Percentiles rank a stretch among this genome's conserved stretches.
Evolutionary conservation across 176 grass and related monocot genomes (phyloP).

Genomic region (Bolboschoenus planiculmis): DNA sequence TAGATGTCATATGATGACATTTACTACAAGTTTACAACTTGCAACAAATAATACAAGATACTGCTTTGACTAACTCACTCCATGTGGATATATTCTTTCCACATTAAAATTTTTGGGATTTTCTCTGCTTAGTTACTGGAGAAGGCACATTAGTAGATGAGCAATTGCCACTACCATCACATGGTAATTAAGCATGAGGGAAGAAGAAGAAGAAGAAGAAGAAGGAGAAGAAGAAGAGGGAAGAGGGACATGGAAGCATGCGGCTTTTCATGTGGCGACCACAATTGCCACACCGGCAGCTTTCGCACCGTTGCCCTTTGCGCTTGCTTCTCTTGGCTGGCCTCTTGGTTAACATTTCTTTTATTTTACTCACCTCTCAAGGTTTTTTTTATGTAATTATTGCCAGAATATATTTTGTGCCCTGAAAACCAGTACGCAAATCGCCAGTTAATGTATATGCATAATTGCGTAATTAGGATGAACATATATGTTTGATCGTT

Average conservation of each 20-base stretch:
- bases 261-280: slow-evolving; percentile 63
- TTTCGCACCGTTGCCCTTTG: slow-evolving; percentile 64
- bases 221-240: background rate
- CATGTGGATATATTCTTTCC: background rate
- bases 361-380: background rate
- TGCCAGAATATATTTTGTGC: background rate
- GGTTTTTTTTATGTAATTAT: background rate
- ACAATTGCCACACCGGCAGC: slow-evolving; percentile 82
- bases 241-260: slow-evolving; percentile 65
- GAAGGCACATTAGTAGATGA: background rate
- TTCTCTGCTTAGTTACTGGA: background rate
- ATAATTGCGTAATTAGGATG: too few species aligned
- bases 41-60: background rate
- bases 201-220: background rate
- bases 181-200: background rate
- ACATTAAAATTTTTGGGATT: background rate
- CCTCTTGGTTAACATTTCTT: slow-evolving; percentile 33
- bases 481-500: background rate
- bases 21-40: background rate
- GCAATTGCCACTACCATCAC: background rate
- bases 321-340: slow-evolving; percentile 76
- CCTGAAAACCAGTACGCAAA: background rate
- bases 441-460: background rate
- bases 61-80: background rate
- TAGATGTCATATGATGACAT: background rate